Evolutionary conservation across 2,329 filamentous ascomycete species (phyloP).

Genomic region (Aspergillus ustus): DNA sequence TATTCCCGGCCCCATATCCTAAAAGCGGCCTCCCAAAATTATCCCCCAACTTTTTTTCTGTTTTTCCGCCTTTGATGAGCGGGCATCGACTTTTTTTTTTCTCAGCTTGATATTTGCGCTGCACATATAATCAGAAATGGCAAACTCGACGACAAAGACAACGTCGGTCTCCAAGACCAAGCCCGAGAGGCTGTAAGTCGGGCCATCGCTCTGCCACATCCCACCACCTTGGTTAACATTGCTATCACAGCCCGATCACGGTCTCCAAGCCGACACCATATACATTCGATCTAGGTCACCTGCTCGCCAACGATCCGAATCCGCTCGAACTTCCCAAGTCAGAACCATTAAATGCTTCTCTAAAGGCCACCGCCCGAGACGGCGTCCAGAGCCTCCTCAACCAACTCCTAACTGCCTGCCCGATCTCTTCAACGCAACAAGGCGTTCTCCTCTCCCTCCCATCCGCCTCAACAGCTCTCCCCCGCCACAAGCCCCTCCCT

Average conservation of each 20-base stretch:
- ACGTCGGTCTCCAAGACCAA: constrained; percentile 33
- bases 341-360: constrained; percentile 63
- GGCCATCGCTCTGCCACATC: neutral
- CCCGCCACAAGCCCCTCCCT: constrained; percentile 90
- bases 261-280: constrained; percentile 86
- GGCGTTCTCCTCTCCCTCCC: constrained; percentile 83
- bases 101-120: neutral
- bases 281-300: constrained; percentile 87
- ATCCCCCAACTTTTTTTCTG: constrained; percentile 38
- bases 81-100: constrained; percentile 1
- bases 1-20: constrained; percentile 20
- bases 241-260: constrained; percentile 55
- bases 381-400: constrained; percentile 91
- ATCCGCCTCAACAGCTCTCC: constrained; percentile 69
- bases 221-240: constrained; percentile 1
- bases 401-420: constrained; percentile 88
- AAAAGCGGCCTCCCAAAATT: constrained; percentile 35
- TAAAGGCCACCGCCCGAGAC: constrained; percentile 78
- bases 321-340: constrained; percentile 66
- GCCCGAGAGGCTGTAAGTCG: constrained; percentile 48
- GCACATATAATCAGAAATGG: constrained; percentile 12
- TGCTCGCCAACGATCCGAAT: constrained; percentile 86
- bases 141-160: constrained; percentile 26
- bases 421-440: constrained; percentile 67
- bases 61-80: constrained; percentile 19